Base-by-base conservation (phyloP, 2,329 filamentous ascomycete genomes). In the Trichophyton mentagrophytes region DNA sequence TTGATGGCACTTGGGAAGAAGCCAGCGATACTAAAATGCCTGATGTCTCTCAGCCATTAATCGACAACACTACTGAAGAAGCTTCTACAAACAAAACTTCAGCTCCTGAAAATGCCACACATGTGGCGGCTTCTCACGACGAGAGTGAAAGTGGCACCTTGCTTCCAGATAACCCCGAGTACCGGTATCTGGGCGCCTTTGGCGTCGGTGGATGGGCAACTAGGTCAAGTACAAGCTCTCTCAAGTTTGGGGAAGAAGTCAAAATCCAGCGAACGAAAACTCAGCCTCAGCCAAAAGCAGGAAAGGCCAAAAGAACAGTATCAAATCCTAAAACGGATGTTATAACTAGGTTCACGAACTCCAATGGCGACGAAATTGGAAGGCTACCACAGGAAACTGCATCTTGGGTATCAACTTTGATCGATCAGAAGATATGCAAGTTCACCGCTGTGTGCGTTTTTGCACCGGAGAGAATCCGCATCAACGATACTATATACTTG, bases 161-260 rank as follows among this genome's bases (percentile, higher is more conserved):
- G 30, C 15, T 11, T 69, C 5, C n/a, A 9, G 57, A 63, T 15
- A 44, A 70, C 57, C 85, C 85, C 0, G 67, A 74, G 1, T 79
- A 78, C 66, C 77, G 93, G 68, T 99, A 97, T 68, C 82, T 97
- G 63, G 93, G 93, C 17, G 89, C 90, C 0, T 93, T 97, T 73
- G 93, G 93, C 7, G 90, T 89, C 3, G 89, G 87, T 60, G 93
- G 86, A 3, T 99, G 93, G 93, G 86, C 89, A 4, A 97, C 92
- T 2, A 84, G 86, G 67, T 96, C 90, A 71, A 92, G 92, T 0
- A 76, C 76, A 2, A 83, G 83, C 42, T 71, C 96, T 4, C 70
- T 99, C 27, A 87, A 85, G 65, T 88, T 95, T 68, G 90, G 88
- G 15, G 92, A 97, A 65, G 67, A 76, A n/a, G 84, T 99, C 61